Evolutionary conservation across 805 yeast species (phyloP).

Genomic region (Nakazawaea anatomiae): DNA sequence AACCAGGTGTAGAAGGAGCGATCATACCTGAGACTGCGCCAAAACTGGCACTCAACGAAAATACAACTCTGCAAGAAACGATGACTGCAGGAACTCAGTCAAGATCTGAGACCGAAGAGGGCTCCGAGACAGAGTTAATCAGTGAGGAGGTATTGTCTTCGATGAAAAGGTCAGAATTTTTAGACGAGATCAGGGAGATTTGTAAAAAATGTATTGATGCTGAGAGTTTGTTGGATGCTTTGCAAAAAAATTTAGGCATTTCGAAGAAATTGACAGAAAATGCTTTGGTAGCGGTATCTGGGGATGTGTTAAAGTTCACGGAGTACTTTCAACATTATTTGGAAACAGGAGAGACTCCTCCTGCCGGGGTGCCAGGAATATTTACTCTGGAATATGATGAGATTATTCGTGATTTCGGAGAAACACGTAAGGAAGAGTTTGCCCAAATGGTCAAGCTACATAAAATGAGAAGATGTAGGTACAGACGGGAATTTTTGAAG

Average conservation of each 20-base stretch:
- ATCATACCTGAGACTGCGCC: too few species aligned
- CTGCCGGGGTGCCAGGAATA: constrained; percentile 6
- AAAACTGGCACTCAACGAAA: too few species aligned
- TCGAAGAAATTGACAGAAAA: not conserved
- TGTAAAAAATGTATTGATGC: not conserved
- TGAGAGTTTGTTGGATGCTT: not conserved
- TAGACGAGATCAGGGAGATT: not conserved
- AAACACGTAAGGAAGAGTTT: not conserved
- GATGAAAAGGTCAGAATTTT: not conserved
- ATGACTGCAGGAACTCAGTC: not conserved
- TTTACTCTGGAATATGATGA: constrained; percentile 8
- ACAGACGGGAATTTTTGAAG: constrained; percentile 5
- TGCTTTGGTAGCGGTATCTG: constrained; percentile 2
- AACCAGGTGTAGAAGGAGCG: too few species aligned
- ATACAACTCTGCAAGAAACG: not conserved
- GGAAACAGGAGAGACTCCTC: constrained; percentile 3
- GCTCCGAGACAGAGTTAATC: not conserved
- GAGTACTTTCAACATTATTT: constrained; percentile 4
- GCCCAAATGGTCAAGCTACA: constrained; percentile 2
- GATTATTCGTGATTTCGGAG: not conserved
- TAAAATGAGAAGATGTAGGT: not conserved
- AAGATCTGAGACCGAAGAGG: not conserved
- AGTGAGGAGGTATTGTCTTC: not conserved
- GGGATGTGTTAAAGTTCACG: not conserved
- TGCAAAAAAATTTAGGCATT: not conserved